phyloP scores from a whole-genome alignment of 2,329 filamentous ascomycete species.

The Leptosphaerulina australis region DNA sequence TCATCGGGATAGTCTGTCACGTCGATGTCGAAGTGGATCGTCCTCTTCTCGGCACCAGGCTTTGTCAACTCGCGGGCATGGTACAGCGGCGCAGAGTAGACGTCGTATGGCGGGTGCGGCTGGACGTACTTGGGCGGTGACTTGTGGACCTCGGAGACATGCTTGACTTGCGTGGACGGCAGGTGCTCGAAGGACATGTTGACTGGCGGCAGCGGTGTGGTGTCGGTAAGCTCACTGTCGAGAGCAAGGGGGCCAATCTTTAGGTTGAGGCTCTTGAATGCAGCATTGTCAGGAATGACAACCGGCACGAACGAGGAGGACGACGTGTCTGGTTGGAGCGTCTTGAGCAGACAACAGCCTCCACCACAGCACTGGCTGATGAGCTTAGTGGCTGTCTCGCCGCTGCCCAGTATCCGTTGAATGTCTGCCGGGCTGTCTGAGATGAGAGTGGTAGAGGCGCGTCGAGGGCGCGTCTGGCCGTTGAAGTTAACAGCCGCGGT shows the following conservation, averaged over 20 bases:
- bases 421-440: conserved; percentile 66
- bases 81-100: conserved; percentile 87
- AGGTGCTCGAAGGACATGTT: conserved; percentile 73
- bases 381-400: conserved; percentile 62
- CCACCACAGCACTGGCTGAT: conserved; percentile 69
- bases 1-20: conserved; percentile 92
- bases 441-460: conserved; percentile 71
- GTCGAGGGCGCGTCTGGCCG: conserved; percentile 54
- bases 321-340: conserved; percentile 56
- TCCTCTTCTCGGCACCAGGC: conserved; percentile 90
- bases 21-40: conserved; percentile 96
- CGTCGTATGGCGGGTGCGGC: conserved; percentile 90
- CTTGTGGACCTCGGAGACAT: conserved; percentile 53
- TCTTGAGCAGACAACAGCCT: conserved; percentile 67
- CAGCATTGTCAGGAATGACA: conserved; percentile 75
- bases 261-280: conserved; percentile 79
- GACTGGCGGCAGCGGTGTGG: conserved; percentile 75
- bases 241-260: conserved; percentile 75
- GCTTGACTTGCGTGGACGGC: conserved; percentile 49
- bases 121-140: conserved; percentile 90
- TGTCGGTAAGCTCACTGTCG: conserved; percentile 71
- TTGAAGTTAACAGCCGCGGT: conserved; percentile 44
- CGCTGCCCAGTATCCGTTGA: conserved; percentile 61
- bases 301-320: conserved; percentile 56
- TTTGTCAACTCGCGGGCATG: conserved; percentile 85